Evolutionary conservation across 1,139 yeast species (phyloP), one percentile per base, ranked within the genome.

Genomic region (Geotrichum citri-aurantii): DNA sequence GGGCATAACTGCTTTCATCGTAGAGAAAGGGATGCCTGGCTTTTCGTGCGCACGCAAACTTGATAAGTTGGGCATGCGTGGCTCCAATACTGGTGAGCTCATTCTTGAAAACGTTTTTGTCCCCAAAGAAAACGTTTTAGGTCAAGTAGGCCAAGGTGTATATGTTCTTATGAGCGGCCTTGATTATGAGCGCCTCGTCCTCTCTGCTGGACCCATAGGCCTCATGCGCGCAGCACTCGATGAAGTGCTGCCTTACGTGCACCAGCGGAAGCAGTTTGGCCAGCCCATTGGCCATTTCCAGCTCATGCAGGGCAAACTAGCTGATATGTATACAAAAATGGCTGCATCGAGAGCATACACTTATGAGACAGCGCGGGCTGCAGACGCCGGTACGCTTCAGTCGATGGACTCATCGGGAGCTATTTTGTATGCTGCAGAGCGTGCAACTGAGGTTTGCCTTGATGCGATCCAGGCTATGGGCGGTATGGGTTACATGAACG

Each of bases 401-500:
- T 65, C 73, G 49, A 69, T 65, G 62, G 73, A 70, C 62, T 70
- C 73, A 53, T 69, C 73, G 6, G 73, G 70, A n/a, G 73, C 68
- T 29, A 69, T 70, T 57, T 64, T 70, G 37, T 70, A 68, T 54
- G 71, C 73, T 8, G 73, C 73, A 19, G 73, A 70, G 60, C 64
- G 73, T 6, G 71, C 71, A 26, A 70, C 73, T 17, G 73, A 70
- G 59, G 73, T 70, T 6, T 68, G 71, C 50, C 61, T 69, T 21
- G 73, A 70, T 51, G 73, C 73, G 2, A 69, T 70, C 48, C 73
- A 70, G 59, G 68, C 71, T 55, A 63, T 70, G 58, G 73, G 73
- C 8, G 73, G 73, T 14, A 70, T 70, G 73, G 73, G 73, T 11
- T 70, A 70, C 54, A 68, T 70, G 60, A 70, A 62, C 60, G 73